Base-by-base conservation (phyloP, 2,329 filamentous ascomycete species). In the Fusarium tjaetaba region DNA sequence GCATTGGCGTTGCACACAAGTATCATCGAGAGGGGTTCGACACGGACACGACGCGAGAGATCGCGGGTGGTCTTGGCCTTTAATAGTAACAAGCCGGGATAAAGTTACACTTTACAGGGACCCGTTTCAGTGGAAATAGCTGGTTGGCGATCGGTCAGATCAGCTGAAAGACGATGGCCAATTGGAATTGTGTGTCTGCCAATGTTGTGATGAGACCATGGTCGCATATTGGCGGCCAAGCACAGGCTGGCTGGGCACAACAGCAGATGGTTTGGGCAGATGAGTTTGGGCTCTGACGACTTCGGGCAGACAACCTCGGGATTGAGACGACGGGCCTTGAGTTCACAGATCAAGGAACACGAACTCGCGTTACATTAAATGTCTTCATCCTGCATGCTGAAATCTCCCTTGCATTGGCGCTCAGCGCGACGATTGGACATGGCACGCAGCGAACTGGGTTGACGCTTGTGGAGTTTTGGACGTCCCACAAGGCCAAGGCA, bases 21-120 rank as follows among this genome's bases (percentile, higher is more conserved):
- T 65, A 56, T 42, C 60, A 68, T 74, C 24, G 20, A 26, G 61
- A 70, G 65, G 66, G 72, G 63, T 69, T 43, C 63, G 53, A 72
- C 70, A 74, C 72, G 70, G 66, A 71, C 73, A 76, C 75, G 75
- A 76, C 73, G 62, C 75, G 74, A 72, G 51, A 42, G 41, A 28
- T 61, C 75, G 75, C 75, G 75, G 75, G 51, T 77, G 73, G 75
- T 51, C 75, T 56, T 56, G 75, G 65, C 73, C 65, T 73, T 77
- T 75, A 73, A 68, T 75, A 68, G 68, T 70, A 70, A 73, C 65
- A 73, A 46, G 45, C 48, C 45, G 49, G 46, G 34, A 45, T 38
- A 39, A 18, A 43, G 51, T 65, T 70, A 65, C 59, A 39, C 36
- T 56, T 70, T 52, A 24, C 65, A 68, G 38, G 45, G 57, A 34